Conservation (phyloP, 345 rosid species). For the Gossypium sturtianum region DNA sequence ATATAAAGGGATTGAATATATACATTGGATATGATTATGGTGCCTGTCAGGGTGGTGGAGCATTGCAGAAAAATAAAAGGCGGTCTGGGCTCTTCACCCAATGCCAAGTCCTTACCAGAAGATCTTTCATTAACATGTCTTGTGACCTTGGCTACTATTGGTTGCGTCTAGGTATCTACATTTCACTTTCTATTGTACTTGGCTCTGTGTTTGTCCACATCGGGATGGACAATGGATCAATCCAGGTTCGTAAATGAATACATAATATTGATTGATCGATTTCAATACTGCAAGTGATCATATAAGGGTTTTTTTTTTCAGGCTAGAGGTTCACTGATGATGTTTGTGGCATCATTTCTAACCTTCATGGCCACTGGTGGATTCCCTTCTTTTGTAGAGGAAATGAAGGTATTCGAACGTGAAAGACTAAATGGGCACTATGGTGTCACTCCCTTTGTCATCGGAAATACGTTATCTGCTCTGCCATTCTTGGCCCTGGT, state of each 20-base stretch:
- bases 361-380: constrained; percentile 51
- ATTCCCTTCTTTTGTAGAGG: constrained; percentile 59
- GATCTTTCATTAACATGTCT: constrained; percentile 57
- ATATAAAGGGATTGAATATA: background rate
- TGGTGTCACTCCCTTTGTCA: constrained; percentile 26
- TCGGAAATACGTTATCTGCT: constrained; percentile 43
- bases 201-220: constrained; percentile 32
- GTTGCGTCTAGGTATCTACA: constrained; percentile 43
- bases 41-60: constrained; percentile 14
- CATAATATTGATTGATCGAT: background rate
- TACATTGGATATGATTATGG: background rate
- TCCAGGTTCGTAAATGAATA: constrained; percentile 20
- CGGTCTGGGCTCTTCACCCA: constrained; percentile 36
- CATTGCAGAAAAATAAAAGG: constrained; percentile 19
- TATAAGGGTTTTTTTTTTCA: background rate
- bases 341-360: constrained; percentile 42
- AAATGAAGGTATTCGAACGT: constrained; percentile 39
- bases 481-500: constrained; percentile 32
- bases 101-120: constrained; percentile 34
- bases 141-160: constrained; percentile 60
- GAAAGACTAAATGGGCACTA: constrained; percentile 64
- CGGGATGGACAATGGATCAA: constrained; percentile 11
- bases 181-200: constrained; percentile 33
- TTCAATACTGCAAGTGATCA: background rate
- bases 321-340: constrained; percentile 41